Base-by-base conservation (phyloP, 2,329 filamentous ascomycete genomes). In the Sordariomycetes sp. region DNA sequence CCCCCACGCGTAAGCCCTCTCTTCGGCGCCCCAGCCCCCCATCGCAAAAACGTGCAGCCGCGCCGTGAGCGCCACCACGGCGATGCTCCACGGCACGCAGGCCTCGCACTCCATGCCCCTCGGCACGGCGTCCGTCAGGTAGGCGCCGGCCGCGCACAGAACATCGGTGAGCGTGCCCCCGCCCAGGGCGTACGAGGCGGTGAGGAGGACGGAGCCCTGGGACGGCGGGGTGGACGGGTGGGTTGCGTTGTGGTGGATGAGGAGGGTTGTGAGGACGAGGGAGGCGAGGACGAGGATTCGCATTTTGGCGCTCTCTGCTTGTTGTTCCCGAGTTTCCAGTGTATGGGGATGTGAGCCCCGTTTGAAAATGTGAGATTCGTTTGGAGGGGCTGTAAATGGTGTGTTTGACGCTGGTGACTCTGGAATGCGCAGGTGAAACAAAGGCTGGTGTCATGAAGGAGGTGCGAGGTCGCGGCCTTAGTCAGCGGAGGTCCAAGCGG, bases 31-130 rank as follows among this genome's bases (percentile, higher is more conserved):
- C 28, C 40, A 58, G 24, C 57, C 57, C 12, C 57, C 57, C 1
- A 46, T 28, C 32, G 35, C 35, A 32, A 58, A 58, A 20, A 54
- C 28, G 20, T 58, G 35, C 18, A 58, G 12, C 20, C 57, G 10
- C 2, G 57, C 57, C 2, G 50, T 24, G 51, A 58, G 16, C 32
- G 35, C 51, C 14, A 20, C 34, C 16, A 35, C 52, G 35, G 28
- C 57, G 35, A 58, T 46, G 35, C 57, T 58, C 34, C 40, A 58
- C 34, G 57, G 56, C 48, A 53, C 40, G 51, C 57, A 58, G 24
- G 57, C 57, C 32, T 58, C 57, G 51, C 32, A 35, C 28, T 58
- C 57, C 57, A 58, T 58, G 20, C 57, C 57, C 37, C 32, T 22
- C 34, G 56, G 57, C 10, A 58, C 57, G 16, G 50, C 50, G n/a